Percentiles rank a stretch among this genome's conserved stretches.
Evolutionary conservation across 345 rosid genomes (phyloP).

Genomic region (Draba incana): DNA sequence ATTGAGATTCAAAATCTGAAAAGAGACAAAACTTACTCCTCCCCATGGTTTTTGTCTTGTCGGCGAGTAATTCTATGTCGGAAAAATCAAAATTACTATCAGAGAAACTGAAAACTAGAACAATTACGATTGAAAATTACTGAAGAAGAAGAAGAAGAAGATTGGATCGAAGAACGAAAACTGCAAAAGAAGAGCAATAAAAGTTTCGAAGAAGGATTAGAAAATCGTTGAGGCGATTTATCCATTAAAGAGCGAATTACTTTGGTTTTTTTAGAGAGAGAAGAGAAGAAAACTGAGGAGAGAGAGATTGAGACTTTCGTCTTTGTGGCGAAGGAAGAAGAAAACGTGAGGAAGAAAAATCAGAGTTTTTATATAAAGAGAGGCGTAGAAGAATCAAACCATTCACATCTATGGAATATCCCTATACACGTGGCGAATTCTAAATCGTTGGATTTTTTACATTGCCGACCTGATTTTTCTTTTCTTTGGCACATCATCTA

Average conservation of each 20-base stretch:
- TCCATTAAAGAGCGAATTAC: slow-evolving; percentile 58
- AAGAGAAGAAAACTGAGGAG: neutral
- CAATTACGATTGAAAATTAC: slow-evolving; percentile 26
- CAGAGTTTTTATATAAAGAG: slow-evolving; percentile 5
- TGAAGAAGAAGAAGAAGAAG: slow-evolving; percentile 43
- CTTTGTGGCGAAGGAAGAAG: slow-evolving; percentile 1
- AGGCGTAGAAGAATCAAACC: slow-evolving; percentile 26
- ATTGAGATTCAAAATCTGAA: neutral
- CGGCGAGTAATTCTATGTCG: slow-evolving; percentile 30
- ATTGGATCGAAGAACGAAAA: slow-evolving; percentile 30
- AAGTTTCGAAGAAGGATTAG: slow-evolving; percentile 23
- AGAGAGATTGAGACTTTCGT: slow-evolving; percentile 38
- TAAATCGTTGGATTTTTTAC: neutral
- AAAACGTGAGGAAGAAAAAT: slow-evolving; percentile 35
- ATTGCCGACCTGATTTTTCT: slow-evolving; percentile 13
- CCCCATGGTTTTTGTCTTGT: slow-evolving; percentile 53
- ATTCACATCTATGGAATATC: slow-evolving; percentile 26
- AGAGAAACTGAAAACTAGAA: slow-evolving; percentile 41
- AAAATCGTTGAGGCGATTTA: slow-evolving; percentile 47
- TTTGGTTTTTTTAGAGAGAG: neutral
- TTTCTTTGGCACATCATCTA: slow-evolving; percentile 2
- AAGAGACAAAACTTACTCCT: slow-evolving; percentile 54
- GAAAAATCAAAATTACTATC: slow-evolving; percentile 43
- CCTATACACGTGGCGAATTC: slow-evolving; percentile 14
- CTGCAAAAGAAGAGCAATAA: slow-evolving; percentile 37